Evolutionary conservation across 441 rosid genomes (phyloP).

Genomic region (Syzygium syzygioides): DNA sequence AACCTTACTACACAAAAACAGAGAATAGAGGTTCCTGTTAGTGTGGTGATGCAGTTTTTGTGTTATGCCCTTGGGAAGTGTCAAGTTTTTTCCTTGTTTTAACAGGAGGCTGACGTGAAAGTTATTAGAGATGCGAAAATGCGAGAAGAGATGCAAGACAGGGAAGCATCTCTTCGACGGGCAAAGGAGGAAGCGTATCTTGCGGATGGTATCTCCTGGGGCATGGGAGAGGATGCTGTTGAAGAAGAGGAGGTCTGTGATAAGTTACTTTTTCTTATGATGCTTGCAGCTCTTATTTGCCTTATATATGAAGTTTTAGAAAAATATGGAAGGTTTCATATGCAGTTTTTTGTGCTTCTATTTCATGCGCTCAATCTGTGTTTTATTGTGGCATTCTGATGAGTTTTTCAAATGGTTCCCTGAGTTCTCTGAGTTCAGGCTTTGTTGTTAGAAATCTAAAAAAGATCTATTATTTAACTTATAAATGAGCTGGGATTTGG

Average conservation of each 20-base stretch:
- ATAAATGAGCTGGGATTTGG: neutral
- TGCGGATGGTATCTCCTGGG: conserved; percentile 98
- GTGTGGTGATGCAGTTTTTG: neutral
- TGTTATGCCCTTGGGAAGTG: neutral
- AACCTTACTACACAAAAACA: neutral
- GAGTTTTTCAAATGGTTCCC: neutral
- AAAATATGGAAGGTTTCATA: neutral
- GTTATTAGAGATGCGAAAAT: conserved; percentile 51
- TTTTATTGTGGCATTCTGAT: neutral
- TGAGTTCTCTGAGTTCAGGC: neutral
- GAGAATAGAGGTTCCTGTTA: neutral
- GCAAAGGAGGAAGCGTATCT: conserved; percentile 73
- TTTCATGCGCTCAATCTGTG: neutral
- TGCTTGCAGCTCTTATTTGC: neutral
- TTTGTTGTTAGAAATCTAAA: neutral
- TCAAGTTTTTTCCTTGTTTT: conserved; percentile 4
- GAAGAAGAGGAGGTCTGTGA: conserved; percentile 83
- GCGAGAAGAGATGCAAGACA: conserved; percentile 53
- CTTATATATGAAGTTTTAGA: neutral
- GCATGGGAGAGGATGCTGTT: conserved; percentile 96
- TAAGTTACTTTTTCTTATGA: neutral
- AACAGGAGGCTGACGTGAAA: conserved; percentile 68
- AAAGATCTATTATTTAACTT: neutral
- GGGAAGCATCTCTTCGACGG: conserved; percentile 80
- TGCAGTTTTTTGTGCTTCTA: neutral